A percentile compares a stretch with the other conserved stretches of the same genome.
phyloP scores from a whole-genome alignment of 2,329 filamentous ascomycete genomes.

The Talaromyces pinophilus region DNA sequence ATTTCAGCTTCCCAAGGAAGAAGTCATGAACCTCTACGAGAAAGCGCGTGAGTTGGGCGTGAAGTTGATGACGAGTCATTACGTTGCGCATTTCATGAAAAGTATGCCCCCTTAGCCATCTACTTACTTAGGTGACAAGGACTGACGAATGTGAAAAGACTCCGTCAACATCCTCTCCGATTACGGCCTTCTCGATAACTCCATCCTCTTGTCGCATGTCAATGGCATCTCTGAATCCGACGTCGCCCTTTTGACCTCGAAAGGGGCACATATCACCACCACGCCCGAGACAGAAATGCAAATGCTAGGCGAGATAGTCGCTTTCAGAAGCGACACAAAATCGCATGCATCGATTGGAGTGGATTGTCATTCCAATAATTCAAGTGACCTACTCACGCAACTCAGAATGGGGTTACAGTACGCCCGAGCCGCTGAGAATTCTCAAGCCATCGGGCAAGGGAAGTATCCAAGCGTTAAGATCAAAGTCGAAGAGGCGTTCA shows the following conservation, averaged over 20 bases:
- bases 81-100: not conserved
- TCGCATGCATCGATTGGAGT: not conserved
- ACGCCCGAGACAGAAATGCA: constrained; percentile 18
- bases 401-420: not conserved
- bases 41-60: not conserved
- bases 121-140: not conserved
- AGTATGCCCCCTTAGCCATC: not conserved
- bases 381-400: constrained; percentile 1
- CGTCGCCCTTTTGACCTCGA: not conserved
- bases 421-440: constrained; percentile 1
- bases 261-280: not conserved
- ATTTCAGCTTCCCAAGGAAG: constrained; percentile 6
- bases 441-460: not conserved
- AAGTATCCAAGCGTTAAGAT: not conserved
- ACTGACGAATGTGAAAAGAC: not conserved
- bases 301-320: constrained; percentile 8
- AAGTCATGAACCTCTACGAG: not conserved
- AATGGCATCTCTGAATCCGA: constrained; percentile 6
- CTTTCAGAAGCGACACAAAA: not conserved
- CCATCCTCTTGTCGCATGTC: constrained; percentile 14
- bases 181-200: not conserved
- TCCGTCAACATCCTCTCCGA: constrained; percentile 4
- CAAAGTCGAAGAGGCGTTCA: constrained; percentile 14
- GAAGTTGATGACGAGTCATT: constrained; percentile 16
- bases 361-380: constrained; percentile 15